phyloP scores from a whole-genome alignment of 768 basidiomycete species.

The Trametes cingulata region DNA sequence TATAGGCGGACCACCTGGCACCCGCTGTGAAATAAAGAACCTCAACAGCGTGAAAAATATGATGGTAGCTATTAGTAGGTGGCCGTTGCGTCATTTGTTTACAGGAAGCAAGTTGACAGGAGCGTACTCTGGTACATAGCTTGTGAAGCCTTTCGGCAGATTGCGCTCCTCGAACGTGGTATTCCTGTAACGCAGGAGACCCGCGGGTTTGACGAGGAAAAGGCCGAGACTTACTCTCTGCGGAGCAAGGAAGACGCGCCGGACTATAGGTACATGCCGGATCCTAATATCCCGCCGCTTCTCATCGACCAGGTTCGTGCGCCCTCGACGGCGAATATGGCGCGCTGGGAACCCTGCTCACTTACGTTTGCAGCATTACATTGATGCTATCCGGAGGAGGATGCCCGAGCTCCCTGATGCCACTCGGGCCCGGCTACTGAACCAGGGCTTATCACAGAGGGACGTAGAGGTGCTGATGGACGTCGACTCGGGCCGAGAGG shows the following conservation, averaged over 20 bases:
- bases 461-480: slow-evolving; percentile 77
- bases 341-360: background rate
- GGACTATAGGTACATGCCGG: slow-evolving; percentile 98
- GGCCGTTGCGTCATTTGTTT: background rate
- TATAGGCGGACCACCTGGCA: slow-evolving; percentile 62
- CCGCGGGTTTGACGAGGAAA: slow-evolving; percentile 83
- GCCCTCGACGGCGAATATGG: background rate
- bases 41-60: slow-evolving; percentile 89
- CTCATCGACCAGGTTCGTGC: slow-evolving; percentile 45
- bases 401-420: slow-evolving; percentile 81
- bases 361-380: slow-evolving; percentile 51
- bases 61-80: slow-evolving; percentile 78
- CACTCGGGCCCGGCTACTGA: slow-evolving; percentile 57
- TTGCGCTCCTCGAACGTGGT: slow-evolving; percentile 48
- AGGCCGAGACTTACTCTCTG: slow-evolving; percentile 77
- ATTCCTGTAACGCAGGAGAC: slow-evolving; percentile 76
- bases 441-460: slow-evolving; percentile 53
- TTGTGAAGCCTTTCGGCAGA: slow-evolving; percentile 82
- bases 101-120: background rate
- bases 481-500: slow-evolving; percentile 65
- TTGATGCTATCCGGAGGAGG: slow-evolving; percentile 47
- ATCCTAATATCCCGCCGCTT: slow-evolving; percentile 85
- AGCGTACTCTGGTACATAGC: slow-evolving; percentile 41
- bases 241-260: slow-evolving; percentile 92
- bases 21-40: slow-evolving; percentile 96